A percentile compares a stretch with the other conserved stretches of the same genome.
These are phyloP conservation scores for Fragaria nilgerrensis DNA, from an alignment of 306 rosid species.

Conservation along the genomic window DNA sequence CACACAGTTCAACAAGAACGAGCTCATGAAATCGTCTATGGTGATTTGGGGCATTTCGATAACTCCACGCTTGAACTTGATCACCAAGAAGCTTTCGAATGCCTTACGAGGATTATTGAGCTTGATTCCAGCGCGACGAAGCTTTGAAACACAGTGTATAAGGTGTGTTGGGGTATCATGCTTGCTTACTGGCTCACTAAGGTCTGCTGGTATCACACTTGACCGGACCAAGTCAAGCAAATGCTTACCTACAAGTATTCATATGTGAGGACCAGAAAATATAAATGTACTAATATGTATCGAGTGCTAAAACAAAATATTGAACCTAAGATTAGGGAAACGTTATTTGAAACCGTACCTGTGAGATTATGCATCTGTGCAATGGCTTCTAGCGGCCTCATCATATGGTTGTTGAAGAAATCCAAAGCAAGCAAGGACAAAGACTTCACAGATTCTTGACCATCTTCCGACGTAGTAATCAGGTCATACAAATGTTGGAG, in stretches of 20 bases:
- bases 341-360: background rate
- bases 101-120: slow-evolving; percentile 2
- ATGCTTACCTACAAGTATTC: slow-evolving; percentile 31
- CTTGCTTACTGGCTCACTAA: background rate
- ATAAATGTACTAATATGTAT: too few species aligned
- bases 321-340: too few species aligned
- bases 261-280: too few species aligned
- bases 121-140: slow-evolving; percentile 50
- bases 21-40: slow-evolving; percentile 59
- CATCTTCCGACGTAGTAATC: slow-evolving; percentile 6
- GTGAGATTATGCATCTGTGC: slow-evolving; percentile 4
- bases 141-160: slow-evolving; percentile 64
- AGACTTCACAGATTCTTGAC: background rate
- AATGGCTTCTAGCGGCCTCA: slow-evolving; percentile 35
- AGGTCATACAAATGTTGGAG: slow-evolving; percentile 37
- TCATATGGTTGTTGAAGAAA: slow-evolving; percentile 50
- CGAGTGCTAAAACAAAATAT: too few species aligned
- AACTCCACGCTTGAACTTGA: slow-evolving; percentile 47
- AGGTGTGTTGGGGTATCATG: slow-evolving; percentile 38
- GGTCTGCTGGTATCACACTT: slow-evolving; percentile 27
- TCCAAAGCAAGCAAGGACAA: slow-evolving; percentile 42
- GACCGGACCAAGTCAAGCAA: slow-evolving; percentile 58
- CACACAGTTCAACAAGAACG: slow-evolving; percentile 57
- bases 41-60: slow-evolving; percentile 56
- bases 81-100: slow-evolving; percentile 33